phyloP scores from a whole-genome alignment of 2,329 filamentous ascomycete species.

The Calonectria leucothoes region DNA sequence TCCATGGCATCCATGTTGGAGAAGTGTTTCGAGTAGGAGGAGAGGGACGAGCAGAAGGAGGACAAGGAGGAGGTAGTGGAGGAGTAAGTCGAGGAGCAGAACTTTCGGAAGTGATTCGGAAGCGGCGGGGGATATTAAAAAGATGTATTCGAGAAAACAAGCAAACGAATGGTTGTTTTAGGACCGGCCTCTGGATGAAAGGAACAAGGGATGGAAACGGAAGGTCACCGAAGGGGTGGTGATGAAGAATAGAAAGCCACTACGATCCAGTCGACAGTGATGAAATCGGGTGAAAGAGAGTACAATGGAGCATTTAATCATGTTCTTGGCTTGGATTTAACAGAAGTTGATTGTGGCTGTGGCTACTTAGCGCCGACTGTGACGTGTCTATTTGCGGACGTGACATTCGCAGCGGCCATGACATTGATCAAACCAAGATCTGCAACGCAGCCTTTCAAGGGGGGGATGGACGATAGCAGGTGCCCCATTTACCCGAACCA shows the following conservation, averaged over 20 bases:
- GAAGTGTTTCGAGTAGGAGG: neutral
- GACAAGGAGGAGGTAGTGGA: no score
- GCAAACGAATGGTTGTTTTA: neutral
- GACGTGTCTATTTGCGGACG: neutral
- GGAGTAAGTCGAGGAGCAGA: no score
- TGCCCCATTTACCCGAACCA: neutral
- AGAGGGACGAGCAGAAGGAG: no score
- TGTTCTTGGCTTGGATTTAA: neutral
- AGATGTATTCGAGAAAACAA: neutral
- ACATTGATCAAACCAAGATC: constrained; percentile 4
- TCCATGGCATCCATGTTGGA: neutral
- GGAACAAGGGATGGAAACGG: neutral
- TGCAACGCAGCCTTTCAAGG: neutral
- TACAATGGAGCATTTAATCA: neutral
- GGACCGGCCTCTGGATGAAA: neutral
- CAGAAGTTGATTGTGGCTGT: neutral
- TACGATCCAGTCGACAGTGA: constrained; percentile 14
- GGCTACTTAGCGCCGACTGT: neutral
- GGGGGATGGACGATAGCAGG: neutral
- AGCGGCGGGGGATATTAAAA: neutral
- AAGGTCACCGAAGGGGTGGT: neutral
- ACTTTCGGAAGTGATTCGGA: neutral
- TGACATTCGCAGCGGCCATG: neutral
- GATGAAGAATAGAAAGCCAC: neutral
- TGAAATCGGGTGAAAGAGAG: neutral